These are phyloP conservation scores for Quercus ilex DNA, from an alignment of 306 rosid species.

Conservation along the genomic window DNA sequence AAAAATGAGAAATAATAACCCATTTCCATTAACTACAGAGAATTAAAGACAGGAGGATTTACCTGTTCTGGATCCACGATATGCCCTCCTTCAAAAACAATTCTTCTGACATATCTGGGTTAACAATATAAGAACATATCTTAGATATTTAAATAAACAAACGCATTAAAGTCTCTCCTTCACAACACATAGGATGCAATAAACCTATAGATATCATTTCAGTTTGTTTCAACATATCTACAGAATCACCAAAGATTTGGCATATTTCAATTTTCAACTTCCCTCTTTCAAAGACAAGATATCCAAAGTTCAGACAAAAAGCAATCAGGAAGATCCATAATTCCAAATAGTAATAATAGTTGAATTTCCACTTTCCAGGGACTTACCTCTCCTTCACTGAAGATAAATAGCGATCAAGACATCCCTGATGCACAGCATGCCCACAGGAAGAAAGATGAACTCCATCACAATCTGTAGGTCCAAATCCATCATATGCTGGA, in stretches of 20 bases:
- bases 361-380: slow-evolving; percentile 1
- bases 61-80: slow-evolving; percentile 96
- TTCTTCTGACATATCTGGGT: slow-evolving; percentile 78
- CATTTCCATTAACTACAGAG: slow-evolving; percentile 2
- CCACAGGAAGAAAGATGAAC: slow-evolving; percentile 94
- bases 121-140: slow-evolving; percentile 11
- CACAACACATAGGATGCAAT: neutral
- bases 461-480: slow-evolving; percentile 84
- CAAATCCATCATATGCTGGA: slow-evolving; percentile 58
- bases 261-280: neutral
- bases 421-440: slow-evolving; percentile 94
- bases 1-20: slow-evolving; percentile 10
- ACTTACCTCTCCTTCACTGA: slow-evolving; percentile 86
- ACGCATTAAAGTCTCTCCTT: neutral
- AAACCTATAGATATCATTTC: neutral
- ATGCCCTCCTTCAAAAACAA: slow-evolving; percentile 98
- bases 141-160: slow-evolving; percentile 8
- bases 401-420: slow-evolving; percentile 82
- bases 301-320: neutral
- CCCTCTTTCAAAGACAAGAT: neutral
- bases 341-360: neutral
- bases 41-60: neutral
- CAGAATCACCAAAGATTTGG: neutral
- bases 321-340: slow-evolving; percentile 5
- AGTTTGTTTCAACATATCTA: neutral